phyloP scores from a whole-genome alignment of 306 rosid species.

The Pyrus betulifolia region DNA sequence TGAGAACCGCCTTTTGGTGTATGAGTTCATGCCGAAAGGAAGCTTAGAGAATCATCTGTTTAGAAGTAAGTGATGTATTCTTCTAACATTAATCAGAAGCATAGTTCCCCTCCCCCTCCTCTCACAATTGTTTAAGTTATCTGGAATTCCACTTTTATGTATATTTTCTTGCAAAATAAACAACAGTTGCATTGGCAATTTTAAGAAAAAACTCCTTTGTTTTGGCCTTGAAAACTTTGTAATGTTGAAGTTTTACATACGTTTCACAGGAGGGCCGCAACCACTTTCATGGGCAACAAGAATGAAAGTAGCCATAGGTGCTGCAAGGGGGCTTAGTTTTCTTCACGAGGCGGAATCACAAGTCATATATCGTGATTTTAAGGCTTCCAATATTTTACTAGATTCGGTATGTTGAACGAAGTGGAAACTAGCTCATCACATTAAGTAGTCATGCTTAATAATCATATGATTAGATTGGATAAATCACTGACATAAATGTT shows the following conservation, averaged over 20 bases:
- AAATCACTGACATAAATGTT: slow-evolving; percentile 4
- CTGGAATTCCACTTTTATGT: background rate
- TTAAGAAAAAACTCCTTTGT: background rate
- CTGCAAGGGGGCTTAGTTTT: slow-evolving; percentile 89
- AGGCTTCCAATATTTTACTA: slow-evolving; percentile 85
- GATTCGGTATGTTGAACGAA: slow-evolving; percentile 55
- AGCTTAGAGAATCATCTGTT: slow-evolving; percentile 94
- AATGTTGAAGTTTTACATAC: background rate
- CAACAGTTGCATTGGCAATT: background rate
- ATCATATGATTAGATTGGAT: background rate
- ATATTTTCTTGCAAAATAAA: background rate
- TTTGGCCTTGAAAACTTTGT: slow-evolving; percentile 1
- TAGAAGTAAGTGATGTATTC: slow-evolving; percentile 53
- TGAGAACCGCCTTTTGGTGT: slow-evolving; percentile 80
- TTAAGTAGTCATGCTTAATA: background rate
- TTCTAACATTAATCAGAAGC: background rate
- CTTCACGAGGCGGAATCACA: slow-evolving; percentile 89
- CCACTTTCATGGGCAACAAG: slow-evolving; percentile 86
- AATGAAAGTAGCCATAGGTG: slow-evolving; percentile 89
- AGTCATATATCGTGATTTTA: slow-evolving; percentile 95
- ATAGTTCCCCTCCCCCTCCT: background rate
- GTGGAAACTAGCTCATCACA: background rate
- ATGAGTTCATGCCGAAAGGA: slow-evolving; percentile 92
- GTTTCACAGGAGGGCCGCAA: slow-evolving; percentile 72
- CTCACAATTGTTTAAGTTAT: background rate